Base-by-base conservation (phyloP, 2,329 filamentous ascomycete genomes). In the Reticulascus tulasneorum region DNA sequence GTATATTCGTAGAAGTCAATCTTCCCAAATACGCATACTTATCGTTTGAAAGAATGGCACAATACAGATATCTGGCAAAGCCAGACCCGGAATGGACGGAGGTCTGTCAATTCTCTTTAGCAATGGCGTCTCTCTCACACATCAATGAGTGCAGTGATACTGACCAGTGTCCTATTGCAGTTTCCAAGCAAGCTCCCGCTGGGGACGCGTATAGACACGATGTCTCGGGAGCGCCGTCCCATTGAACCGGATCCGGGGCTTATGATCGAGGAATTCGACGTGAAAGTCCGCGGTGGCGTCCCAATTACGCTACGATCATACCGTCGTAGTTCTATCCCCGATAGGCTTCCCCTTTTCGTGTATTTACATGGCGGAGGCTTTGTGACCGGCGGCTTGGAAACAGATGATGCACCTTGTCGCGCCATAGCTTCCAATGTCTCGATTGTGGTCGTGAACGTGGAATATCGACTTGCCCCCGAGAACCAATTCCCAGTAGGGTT, bases 381-480 rank as follows among this genome's bases (percentile, higher is more conserved):
- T 26, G 47, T 55, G 5, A 50, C 44, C 3, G 48, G 47, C 6
- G 47, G 52, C 7, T 33, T 55, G 1, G 53, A 55, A 23, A 55
- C 51, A 5, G 51, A 55, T 25, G 52, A 54, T n/a, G 25, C 37
- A 7, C 49, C 47, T 1, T 55, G 49, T 19, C 44, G 50, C 6
- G 47, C 44, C 6, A 35, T n/a, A n/a, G n/a, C n/a, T n/a, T n/a
- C n/a, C n/a, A n/a, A n/a, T n/a, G n/a, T n/a, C n/a, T n/a, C n/a
- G n/a, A n/a, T n/a, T n/a, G n/a, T n/a, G n/a, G n/a, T n/a, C 17
- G 52, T 73, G 6, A 72, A 66, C 37, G 61, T 73, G 3, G 69
- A 71, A 33, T 75, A 75, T 45, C 51, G 71, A 0, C 60, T 75
- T n/a, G 69, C 67, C 1, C 72, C 71, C 0, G 71, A 75, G 42